Percentiles rank a stretch among this genome's conserved stretches.
Conservation (phyloP, 805 yeast species). For the Kregervanrija pseudodelftensis region DNA sequence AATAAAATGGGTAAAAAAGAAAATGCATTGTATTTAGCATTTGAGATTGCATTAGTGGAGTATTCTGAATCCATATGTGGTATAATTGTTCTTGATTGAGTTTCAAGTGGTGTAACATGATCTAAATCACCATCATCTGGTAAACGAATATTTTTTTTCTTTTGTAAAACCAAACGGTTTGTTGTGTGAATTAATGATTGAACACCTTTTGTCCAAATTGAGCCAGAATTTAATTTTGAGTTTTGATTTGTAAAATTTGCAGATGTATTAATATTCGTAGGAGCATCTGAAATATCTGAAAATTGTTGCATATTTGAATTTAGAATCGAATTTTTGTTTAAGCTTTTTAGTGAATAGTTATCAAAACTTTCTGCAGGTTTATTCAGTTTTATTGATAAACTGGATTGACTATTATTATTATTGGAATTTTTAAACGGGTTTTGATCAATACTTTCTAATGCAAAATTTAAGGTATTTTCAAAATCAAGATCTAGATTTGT, state of each 20-base stretch:
- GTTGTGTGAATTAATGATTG: conserved; percentile 21
- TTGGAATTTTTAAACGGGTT: conserved; percentile 24
- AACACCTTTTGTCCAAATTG: conserved; percentile 27
- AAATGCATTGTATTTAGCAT: conserved; percentile 87
- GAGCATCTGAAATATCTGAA: too few relatives aligned
- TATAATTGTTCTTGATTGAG: conserved; percentile 28
- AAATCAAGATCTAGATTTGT: conserved; percentile 51
- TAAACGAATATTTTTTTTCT: conserved; percentile 21
- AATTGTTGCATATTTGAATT: conserved; percentile 3
- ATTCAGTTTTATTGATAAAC: not conserved
- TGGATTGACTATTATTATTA: conserved; percentile 23
- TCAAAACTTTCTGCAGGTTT: conserved; percentile 26
- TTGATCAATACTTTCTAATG: conserved; percentile 45
- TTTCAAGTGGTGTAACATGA: conserved; percentile 1
- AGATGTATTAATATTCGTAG: too few relatives aligned
- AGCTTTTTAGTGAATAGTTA: conserved; percentile 23
- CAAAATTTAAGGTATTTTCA: conserved; percentile 60
- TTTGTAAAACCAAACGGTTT: conserved; percentile 19
- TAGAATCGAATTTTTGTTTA: conserved; percentile 10
- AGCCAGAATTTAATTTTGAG: conserved; percentile 9
- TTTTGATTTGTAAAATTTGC: not conserved
- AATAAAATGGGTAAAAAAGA: conserved; percentile 84
- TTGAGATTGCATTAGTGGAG: conserved; percentile 77
- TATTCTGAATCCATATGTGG: conserved; percentile 31
- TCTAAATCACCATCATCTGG: conserved; percentile 17